A percentile compares a stretch with the other conserved stretches of the same genome.
phyloP scores from a whole-genome alignment of 176 grass and related monocot genomes.

The Saccharum spontaneum region DNA sequence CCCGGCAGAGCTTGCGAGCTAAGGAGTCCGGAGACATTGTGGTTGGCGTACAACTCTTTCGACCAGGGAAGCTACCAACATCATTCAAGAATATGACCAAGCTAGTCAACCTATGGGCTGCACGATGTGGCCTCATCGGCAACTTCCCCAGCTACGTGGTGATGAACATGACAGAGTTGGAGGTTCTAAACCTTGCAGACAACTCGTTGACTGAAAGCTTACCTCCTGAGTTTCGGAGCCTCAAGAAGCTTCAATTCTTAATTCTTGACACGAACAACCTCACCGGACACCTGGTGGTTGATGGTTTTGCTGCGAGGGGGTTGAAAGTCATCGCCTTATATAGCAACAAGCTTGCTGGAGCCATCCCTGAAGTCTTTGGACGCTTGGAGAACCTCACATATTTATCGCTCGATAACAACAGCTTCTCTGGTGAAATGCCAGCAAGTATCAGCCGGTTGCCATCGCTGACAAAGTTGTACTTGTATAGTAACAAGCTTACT shows the following conservation, averaged over 20 bases:
- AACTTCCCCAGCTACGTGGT: constrained; percentile 41
- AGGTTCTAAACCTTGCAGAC: fast-evolving
- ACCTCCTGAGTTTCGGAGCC: constrained; percentile 38
- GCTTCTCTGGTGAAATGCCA: not conserved
- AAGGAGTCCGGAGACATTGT: not conserved
- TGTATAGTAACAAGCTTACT: not conserved
- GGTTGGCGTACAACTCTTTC: not conserved
- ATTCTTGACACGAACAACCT: constrained; percentile 21
- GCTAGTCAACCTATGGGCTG: constrained; percentile 5
- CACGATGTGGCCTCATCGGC: constrained; percentile 27
- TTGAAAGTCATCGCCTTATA: no score
- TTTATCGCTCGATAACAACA: fast-evolving
- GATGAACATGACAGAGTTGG: not conserved
- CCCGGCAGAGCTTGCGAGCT: not conserved
- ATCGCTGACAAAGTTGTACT: not conserved
- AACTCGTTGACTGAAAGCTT: not conserved
- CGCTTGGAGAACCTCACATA: not conserved
- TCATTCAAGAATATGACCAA: constrained; percentile 46
- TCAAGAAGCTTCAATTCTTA: constrained; percentile 40
- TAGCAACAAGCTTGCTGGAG: no score
- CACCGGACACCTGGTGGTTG: no score
- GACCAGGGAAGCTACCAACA: constrained; percentile 21
- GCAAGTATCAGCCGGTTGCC: not conserved
- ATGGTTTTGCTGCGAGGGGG: no score
- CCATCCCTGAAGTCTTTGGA: no score